These are phyloP conservation scores for Zanthoxylum bungeanum DNA, from an alignment of 345 rosid species.

Conservation along the genomic window DNA sequence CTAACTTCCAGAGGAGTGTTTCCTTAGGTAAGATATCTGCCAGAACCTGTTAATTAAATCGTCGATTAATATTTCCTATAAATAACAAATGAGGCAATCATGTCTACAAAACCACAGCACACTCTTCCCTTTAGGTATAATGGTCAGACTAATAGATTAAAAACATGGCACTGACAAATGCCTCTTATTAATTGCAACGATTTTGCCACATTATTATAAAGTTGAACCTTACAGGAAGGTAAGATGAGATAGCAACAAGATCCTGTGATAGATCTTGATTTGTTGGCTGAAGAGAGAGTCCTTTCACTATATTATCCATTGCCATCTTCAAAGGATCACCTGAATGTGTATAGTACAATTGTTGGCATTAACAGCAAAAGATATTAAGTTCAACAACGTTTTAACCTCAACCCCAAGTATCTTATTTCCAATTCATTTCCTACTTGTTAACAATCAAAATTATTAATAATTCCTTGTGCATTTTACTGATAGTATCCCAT, in stretches of 20 bases:
- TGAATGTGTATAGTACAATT: background rate
- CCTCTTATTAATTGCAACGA: background rate
- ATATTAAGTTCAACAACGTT: background rate
- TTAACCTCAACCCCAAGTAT: background rate
- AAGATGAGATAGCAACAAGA: conserved; percentile 10
- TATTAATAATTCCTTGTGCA: background rate
- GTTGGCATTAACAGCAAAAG: background rate
- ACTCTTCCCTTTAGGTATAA: background rate
- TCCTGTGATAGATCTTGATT: conserved; percentile 5
- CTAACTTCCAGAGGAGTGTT: conserved; percentile 36
- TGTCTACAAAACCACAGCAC: background rate
- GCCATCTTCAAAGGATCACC: conserved; percentile 10
- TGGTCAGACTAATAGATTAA: background rate
- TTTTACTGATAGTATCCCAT: background rate
- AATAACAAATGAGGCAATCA: background rate
- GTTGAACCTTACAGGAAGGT: conserved; percentile 17
- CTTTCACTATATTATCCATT: conserved; percentile 8
- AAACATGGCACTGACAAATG: background rate
- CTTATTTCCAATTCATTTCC: background rate
- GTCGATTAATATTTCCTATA: background rate
- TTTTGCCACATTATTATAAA: background rate
- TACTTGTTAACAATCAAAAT: background rate
- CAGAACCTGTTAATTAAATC: conserved; percentile 20
- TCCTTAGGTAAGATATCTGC: conserved; percentile 30
- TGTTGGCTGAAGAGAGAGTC: conserved; percentile 10